Conservation (phyloP, 257 asterid genomes). For the Jacaranda copaia region DNA sequence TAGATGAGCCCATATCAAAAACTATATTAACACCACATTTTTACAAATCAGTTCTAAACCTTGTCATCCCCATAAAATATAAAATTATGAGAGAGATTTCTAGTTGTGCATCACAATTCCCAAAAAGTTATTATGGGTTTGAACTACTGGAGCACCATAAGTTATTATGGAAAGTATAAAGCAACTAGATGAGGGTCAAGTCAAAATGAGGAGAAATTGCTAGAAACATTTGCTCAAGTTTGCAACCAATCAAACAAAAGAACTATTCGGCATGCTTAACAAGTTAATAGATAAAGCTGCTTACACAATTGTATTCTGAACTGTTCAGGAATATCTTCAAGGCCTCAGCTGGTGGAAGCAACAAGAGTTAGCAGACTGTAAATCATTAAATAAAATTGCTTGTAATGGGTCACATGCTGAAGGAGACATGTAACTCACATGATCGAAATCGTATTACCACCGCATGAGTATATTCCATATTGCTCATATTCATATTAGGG, state of each 20-base stretch:
- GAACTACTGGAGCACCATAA: constrained; percentile 1
- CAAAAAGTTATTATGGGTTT: not conserved
- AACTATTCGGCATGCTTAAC: not conserved
- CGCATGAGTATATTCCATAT: constrained; percentile 68
- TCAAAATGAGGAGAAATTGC: not conserved
- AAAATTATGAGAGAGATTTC: not conserved
- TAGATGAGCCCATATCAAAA: constrained; percentile 1
- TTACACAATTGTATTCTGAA: constrained; percentile 68
- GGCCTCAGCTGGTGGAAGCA: constrained; percentile 62
- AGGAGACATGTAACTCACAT: constrained; percentile 53
- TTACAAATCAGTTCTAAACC: not conserved
- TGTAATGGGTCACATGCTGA: constrained; percentile 1
- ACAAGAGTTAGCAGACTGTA: constrained; percentile 31
- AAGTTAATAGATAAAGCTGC: constrained; percentile 38
- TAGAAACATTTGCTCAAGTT: constrained; percentile 18
- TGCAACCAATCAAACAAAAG: constrained; percentile 19
- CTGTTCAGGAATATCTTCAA: constrained; percentile 71
- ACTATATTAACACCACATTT: not conserved
- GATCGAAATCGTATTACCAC: constrained; percentile 73
- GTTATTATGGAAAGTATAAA: not conserved
- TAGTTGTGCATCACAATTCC: not conserved
- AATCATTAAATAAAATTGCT: constrained; percentile 9
- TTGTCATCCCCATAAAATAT: not conserved
- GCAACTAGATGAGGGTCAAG: not conserved
- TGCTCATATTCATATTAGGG: constrained; percentile 45